Conservation (phyloP, 1,284 basidiomycete species). For the Trichosporon faecale region DNA sequence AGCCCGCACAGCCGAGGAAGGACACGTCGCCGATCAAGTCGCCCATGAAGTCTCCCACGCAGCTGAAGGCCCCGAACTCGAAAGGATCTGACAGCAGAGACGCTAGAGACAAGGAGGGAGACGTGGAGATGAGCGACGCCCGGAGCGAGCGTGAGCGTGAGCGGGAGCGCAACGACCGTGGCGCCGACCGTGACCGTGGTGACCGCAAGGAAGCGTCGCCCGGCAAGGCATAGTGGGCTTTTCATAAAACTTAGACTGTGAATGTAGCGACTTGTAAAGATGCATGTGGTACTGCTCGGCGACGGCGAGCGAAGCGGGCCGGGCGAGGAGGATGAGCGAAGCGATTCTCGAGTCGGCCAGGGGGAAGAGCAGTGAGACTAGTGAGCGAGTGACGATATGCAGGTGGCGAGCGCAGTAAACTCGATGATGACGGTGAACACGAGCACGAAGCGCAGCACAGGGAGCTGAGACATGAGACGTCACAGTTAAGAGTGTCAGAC, state of each 20-base stretch:
- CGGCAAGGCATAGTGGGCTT: neutral
- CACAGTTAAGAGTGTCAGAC: too few species aligned
- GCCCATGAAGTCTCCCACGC: neutral
- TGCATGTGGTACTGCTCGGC: neutral
- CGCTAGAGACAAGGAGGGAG: conserved; percentile 1
- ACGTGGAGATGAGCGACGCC: conserved; percentile 9
- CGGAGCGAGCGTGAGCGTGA: conserved; percentile 5
- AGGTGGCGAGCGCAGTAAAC: too few species aligned
- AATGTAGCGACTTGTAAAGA: conserved; percentile 10
- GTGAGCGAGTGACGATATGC: too few species aligned
- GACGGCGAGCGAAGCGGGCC: neutral
- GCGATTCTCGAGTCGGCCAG: too few species aligned
- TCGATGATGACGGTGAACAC: too few species aligned
- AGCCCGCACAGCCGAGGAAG: conserved; percentile 10
- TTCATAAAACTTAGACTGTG: neutral
- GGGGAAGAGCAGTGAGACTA: too few species aligned
- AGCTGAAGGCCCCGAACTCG: conserved; percentile 5
- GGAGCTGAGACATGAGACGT: too few species aligned
- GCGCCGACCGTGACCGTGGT: neutral
- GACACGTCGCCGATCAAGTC: conserved; percentile 10
- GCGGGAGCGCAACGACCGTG: conserved; percentile 7
- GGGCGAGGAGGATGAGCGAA: too few species aligned
- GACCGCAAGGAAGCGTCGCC: neutral
- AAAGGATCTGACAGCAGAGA: conserved; percentile 5
- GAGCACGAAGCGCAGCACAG: too few species aligned